These are phyloP conservation scores for Tetrahymena elliotti DNA, from an alignment of 73 alveolate genomes.

Conservation along the genomic window DNA sequence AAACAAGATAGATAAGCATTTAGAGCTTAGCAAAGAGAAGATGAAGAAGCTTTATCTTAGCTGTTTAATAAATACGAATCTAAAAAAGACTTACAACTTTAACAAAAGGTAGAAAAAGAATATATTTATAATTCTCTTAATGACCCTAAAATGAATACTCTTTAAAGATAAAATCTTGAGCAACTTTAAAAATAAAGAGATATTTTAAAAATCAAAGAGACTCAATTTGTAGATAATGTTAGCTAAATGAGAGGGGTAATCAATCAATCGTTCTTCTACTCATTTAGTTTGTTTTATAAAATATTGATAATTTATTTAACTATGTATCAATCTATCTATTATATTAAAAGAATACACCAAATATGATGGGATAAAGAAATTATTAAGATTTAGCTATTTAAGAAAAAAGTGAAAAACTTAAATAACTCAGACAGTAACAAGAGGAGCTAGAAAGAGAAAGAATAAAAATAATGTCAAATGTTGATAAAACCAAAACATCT, in stretches of 20 bases:
- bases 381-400: background rate
- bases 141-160: constrained; percentile 1
- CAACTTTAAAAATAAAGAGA: constrained; percentile 23
- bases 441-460: constrained; percentile 28
- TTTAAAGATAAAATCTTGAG: constrained; percentile 14
- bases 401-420: background rate
- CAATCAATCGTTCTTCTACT: background rate
- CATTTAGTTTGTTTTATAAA: background rate
- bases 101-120: constrained; percentile 31
- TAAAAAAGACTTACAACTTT: constrained; percentile 20
- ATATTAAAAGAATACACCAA: constrained; percentile 7
- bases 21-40: constrained; percentile 18
- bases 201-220: constrained; percentile 4
- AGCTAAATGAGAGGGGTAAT: constrained; percentile 25
- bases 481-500: background rate
- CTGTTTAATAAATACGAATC: constrained; percentile 19
- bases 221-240: constrained; percentile 20
- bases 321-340: no score
- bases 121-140: constrained; percentile 13
- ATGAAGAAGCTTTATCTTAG: constrained; percentile 11
- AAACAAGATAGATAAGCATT: constrained; percentile 24
- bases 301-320: background rate
- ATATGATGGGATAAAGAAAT: background rate
- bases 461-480: constrained; percentile 5
- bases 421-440: background rate